These are phyloP conservation scores for Zygosaccharomyces siamensis DNA, from an alignment of 805 yeast species.

Conservation along the genomic window DNA sequence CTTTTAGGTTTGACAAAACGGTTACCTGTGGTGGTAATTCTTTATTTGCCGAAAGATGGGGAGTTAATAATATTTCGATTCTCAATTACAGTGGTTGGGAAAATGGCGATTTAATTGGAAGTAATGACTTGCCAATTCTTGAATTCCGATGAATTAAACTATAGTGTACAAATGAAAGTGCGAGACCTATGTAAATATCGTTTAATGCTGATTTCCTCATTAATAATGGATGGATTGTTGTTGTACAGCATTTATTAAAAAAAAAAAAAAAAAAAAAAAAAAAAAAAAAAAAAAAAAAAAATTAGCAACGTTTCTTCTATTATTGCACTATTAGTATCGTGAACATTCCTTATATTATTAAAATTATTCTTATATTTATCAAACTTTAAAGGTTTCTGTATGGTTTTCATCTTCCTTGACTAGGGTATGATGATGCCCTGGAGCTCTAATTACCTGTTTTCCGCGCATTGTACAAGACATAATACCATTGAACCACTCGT, in stretches of 20 bases:
- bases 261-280: background rate
- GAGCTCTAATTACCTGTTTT: constrained; percentile 40
- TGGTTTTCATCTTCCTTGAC: constrained; percentile 45
- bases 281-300: background rate
- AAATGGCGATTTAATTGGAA: constrained; percentile 3
- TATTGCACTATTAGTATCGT: too few species aligned
- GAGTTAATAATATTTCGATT: constrained; percentile 27
- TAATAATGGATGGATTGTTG: background rate
- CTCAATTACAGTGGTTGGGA: constrained; percentile 24
- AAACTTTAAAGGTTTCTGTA: constrained; percentile 40
- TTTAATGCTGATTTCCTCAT: background rate
- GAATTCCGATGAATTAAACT: constrained; percentile 1
- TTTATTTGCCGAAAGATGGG: constrained; percentile 38
- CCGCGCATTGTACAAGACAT: constrained; percentile 52
- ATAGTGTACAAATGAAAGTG: background rate
- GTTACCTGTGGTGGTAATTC: constrained; percentile 22
- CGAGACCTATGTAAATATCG: background rate
- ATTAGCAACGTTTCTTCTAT: too few species aligned
- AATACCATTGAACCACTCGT: constrained; percentile 67
- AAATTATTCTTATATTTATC: background rate
- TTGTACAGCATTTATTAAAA: background rate
- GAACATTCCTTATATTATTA: background rate
- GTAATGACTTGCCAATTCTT: constrained; percentile 4
- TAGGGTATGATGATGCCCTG: constrained; percentile 48
- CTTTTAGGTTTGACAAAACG: constrained; percentile 36